phyloP scores from a whole-genome alignment of 331 rosid genomes.

The Acacia concinna region DNA sequence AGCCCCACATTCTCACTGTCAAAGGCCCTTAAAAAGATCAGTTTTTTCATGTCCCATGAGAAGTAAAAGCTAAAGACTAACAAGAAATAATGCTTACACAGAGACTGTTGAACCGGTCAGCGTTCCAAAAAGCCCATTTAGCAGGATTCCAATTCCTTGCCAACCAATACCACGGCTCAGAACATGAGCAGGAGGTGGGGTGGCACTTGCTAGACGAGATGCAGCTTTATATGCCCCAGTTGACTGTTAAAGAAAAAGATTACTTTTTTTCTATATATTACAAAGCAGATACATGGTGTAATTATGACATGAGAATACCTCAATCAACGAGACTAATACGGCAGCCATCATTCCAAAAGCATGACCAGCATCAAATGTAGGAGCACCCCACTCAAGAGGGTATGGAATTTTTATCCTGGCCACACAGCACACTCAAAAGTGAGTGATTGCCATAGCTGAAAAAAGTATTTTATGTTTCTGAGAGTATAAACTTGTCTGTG shows the following conservation, averaged over 20 bases:
- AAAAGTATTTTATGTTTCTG: background rate
- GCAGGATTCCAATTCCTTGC: conserved; percentile 95
- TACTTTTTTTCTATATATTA: background rate
- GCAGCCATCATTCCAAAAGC: conserved; percentile 98
- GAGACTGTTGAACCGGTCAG: conserved; percentile 83
- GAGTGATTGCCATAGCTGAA: conserved; percentile 2
- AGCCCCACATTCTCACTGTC: conserved; percentile 95
- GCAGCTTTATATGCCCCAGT: conserved; percentile 99
- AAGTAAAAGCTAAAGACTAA: conserved; percentile 16
- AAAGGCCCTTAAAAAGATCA: conserved; percentile 21
- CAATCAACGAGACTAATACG: conserved; percentile 89
- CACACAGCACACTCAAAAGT: conserved; percentile 26
- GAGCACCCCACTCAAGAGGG: conserved; percentile 99
- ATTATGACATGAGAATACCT: conserved; percentile 48
- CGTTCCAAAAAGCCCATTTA: conserved; percentile 95
- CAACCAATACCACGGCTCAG: conserved; percentile 98
- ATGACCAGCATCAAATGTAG: conserved; percentile 91
- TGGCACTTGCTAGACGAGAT: conserved; percentile 92
- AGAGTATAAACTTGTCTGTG: background rate
- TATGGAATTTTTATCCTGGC: conserved; percentile 93
- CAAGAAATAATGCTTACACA: conserved; percentile 48
- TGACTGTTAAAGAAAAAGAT: conserved; percentile 55
- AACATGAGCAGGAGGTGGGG: conserved; percentile 98
- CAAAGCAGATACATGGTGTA: background rate
- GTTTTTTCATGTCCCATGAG: background rate